Evolutionary conservation across 2,329 filamentous ascomycete species (phyloP), one percentile per base, ranked within the genome.

Genomic region (Fonsecaea erecta): DNA sequence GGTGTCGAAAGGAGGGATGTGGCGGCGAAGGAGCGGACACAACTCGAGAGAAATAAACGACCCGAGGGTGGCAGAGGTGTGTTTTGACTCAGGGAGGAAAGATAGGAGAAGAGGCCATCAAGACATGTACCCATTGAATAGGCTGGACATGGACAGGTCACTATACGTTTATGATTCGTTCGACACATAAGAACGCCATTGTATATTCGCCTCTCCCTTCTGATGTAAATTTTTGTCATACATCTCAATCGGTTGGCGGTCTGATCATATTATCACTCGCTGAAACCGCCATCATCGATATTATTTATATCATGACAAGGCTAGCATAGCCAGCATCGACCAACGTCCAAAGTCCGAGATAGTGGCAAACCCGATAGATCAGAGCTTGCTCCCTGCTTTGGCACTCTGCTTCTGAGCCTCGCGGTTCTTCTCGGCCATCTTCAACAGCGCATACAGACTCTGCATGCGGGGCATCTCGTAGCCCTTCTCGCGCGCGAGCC

Each of bases 391-490:
- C 1, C 26, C 24, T 30, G 34, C 21, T 52, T 55, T 58, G 30
- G 34, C 34, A 24, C 62, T 63, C 48, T 55, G 16, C 18, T 64
- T 62, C 60, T 61, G 24, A 1, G 46, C 32, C 57, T 85, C 83
- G 62, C 85, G 79, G 58, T 82, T 81, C 68, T 77, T 75, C 79
- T 90, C 87, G 71, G 84, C 84, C 74, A 86, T 88, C 75, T 83
- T 83, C 68, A 90, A 74, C 70, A 90, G 74, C 28, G 88, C 88
- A 79, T 91, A 90, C 70, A 90, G 71, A 24, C 77, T 89, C 79
- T 90, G 87, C 77, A 91, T 72, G 74, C 87, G 78, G 11, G 87
- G 87, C 84, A 90, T 84, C 71, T 88, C 84, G 4, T 88, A 83
- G 0, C 88, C 88, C 57, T 83, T 82, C 60, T 81, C 82, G 70